Evolutionary conservation across 1,139 yeast genomes (phyloP), one percentile per base, ranked within the genome.

Genomic region (Taiozyma sp.): DNA sequence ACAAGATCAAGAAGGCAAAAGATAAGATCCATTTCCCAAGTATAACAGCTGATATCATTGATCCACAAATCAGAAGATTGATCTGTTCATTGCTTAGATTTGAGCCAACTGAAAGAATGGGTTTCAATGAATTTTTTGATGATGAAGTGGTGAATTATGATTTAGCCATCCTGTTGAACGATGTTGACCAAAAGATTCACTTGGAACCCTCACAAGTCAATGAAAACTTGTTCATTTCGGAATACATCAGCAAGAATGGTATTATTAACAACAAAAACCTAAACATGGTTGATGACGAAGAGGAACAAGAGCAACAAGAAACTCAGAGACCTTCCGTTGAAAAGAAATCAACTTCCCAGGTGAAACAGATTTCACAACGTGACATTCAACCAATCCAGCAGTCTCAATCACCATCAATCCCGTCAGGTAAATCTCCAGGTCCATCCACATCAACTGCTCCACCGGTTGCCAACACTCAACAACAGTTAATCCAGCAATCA

Each of bases 41-140:
- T 42, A 68, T 79, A 21, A 14, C 75, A 74, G 61, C 58, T 9
- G 56, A 57, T 42, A 65, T 65, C 32, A 60, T 70, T 24, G 72
- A 68, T 44, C 70, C 72, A n/a, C 81, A 81, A 44, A 73, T 91
- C 55, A 81, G 85, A 59, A 72, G 77, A 48, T 75, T 93, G 55
- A 88, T 93, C 32, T 77, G 89, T 54, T 80, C 88, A 0, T 73
- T 93, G 55, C 74, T 93, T 58, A 88, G 85, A 62, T 85, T 88
- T 61, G 85, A 86, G 57, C 97, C 99, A 8, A 79, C 87, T 1
- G 95, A 88, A 64, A 77, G 99, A 62, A 83, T 91, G 69, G 85
- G 95, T 1, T 93, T 89, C 67, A 80, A 77, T 54, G 98, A 91
- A 65, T 89, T 93, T 66, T 93, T 93, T 67, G 78, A 73, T 52